phyloP scores from a whole-genome alignment of 1,284 basidiomycete species.

The Bondarzewia mesenterica region DNA sequence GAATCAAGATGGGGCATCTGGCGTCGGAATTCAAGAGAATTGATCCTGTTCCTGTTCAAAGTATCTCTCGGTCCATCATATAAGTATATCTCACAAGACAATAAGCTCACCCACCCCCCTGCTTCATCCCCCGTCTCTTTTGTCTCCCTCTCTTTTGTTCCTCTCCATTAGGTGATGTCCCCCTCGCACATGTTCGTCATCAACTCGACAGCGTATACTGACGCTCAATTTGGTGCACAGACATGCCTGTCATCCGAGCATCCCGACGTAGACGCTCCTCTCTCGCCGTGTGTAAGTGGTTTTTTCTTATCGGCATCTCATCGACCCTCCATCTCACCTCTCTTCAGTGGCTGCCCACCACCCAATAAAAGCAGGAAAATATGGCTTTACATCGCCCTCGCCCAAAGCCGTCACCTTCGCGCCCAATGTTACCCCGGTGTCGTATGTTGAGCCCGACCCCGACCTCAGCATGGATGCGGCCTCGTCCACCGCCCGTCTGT shows the following conservation, averaged over 20 bases:
- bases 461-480: constrained; percentile 18
- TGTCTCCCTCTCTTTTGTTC: constrained; percentile 13
- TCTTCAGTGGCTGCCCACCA: constrained; percentile 21
- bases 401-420: constrained; percentile 58
- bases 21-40: too few relatives aligned
- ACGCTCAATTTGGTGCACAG: constrained; percentile 9
- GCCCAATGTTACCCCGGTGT: constrained; percentile 61
- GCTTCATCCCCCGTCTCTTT: not conserved
- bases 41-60: not conserved
- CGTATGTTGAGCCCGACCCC: constrained; percentile 44
- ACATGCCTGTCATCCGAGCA: constrained; percentile 30
- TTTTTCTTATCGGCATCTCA: not conserved
- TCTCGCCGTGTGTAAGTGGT: constrained; percentile 29
- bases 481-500: constrained; percentile 24
- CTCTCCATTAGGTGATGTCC: constrained; percentile 16
- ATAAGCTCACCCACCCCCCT: too few relatives aligned
- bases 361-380: constrained; percentile 46
- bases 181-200: not conserved
- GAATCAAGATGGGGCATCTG: too few relatives aligned
- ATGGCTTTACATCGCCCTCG: constrained; percentile 36
- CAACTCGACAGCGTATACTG: too few relatives aligned
- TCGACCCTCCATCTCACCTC: not conserved
- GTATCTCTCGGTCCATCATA: too few relatives aligned
- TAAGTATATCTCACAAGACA: too few relatives aligned
- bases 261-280: constrained; percentile 35